A percentile compares a stretch with the other conserved stretches of the same genome.
Conservation (phyloP, 139 green algal species). For the Microglena sp. region DNA sequence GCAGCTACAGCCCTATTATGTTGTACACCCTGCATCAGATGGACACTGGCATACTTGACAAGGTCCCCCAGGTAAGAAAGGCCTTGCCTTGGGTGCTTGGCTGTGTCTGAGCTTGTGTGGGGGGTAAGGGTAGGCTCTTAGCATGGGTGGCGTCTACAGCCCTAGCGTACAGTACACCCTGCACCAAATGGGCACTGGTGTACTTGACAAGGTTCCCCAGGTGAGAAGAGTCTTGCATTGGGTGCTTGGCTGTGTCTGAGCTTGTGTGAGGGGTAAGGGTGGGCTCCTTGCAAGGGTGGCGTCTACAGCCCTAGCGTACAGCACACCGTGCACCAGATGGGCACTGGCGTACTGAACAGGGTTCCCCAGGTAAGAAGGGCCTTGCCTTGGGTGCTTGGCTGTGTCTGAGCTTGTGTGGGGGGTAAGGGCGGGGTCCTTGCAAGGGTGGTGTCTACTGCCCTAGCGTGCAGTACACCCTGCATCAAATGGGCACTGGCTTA, state of each 20-base stretch:
- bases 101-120: not conserved
- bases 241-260: too few relatives aligned
- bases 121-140: too few relatives aligned
- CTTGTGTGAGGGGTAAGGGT: too few relatives aligned
- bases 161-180: slow-evolving; percentile 88
- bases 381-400: too few relatives aligned
- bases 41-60: slow-evolving; percentile 44
- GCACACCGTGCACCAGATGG: slow-evolving; percentile 88
- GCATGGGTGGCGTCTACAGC: slow-evolving; percentile 68
- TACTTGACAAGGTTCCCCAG: slow-evolving; percentile 37
- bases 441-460: slow-evolving; percentile 76
- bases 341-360: slow-evolving; percentile 32
- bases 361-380: slow-evolving; percentile 38
- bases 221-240: too few relatives aligned
- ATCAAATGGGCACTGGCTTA: slow-evolving; percentile 62
- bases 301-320: slow-evolving; percentile 88
- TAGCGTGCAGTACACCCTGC: slow-evolving; percentile 87
- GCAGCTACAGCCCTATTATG: slow-evolving; percentile 80
- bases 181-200: slow-evolving; percentile 64
- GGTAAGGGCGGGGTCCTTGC: too few relatives aligned
- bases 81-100: not conserved
- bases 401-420: too few relatives aligned
- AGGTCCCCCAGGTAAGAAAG: slow-evolving; percentile 29
- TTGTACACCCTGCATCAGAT: slow-evolving; percentile 89
- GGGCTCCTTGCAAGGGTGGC: slow-evolving; percentile 65